Conservation (phyloP, 805 yeast genomes). For the Yamadazyma scolyti region DNA sequence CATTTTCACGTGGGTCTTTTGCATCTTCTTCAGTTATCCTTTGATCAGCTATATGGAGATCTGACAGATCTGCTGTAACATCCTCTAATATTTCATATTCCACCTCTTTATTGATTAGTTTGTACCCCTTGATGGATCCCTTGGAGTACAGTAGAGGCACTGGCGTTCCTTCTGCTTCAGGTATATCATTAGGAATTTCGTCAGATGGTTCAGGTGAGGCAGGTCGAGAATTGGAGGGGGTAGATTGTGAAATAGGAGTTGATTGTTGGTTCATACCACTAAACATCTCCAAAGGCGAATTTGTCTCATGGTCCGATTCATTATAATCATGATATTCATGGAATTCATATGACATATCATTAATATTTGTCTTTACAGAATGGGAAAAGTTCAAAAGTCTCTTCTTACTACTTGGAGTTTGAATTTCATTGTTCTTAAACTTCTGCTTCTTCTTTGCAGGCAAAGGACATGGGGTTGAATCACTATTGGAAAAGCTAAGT, state of each 20-base stretch:
- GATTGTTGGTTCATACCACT: slow-evolving; percentile 13
- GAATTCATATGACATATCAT: slow-evolving; percentile 10
- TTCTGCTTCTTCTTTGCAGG: slow-evolving; percentile 34
- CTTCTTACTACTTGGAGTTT: slow-evolving; percentile 13
- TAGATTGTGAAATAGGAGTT: slow-evolving; percentile 41
- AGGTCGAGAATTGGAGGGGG: slow-evolving; percentile 39
- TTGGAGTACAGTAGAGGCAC: neutral
- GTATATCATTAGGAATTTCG: too few species aligned
- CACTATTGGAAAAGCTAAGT: slow-evolving; percentile 16
- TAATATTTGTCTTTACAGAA: slow-evolving; percentile 26
- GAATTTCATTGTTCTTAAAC: slow-evolving; percentile 16
- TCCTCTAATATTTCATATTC: slow-evolving; percentile 3
- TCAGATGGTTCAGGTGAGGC: slow-evolving; percentile 27
- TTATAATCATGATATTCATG: slow-evolving; percentile 8
- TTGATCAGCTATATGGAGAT: slow-evolving; percentile 34
- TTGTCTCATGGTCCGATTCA: slow-evolving; percentile 9
- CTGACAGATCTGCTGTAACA: slow-evolving; percentile 9
- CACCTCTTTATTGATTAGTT: slow-evolving; percentile 8
- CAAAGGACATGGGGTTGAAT: slow-evolving; percentile 42
- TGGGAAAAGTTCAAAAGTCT: slow-evolving; percentile 27
- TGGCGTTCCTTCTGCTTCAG: slow-evolving; percentile 1
- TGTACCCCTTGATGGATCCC: slow-evolving; percentile 8
- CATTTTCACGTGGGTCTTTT: slow-evolving; percentile 7
- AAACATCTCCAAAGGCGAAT: slow-evolving; percentile 8
- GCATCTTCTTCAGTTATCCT: slow-evolving; percentile 18